These are phyloP conservation scores for Pittosporum tobira DNA, from an alignment of 129 eudicot genomes.

Conservation along the genomic window DNA sequence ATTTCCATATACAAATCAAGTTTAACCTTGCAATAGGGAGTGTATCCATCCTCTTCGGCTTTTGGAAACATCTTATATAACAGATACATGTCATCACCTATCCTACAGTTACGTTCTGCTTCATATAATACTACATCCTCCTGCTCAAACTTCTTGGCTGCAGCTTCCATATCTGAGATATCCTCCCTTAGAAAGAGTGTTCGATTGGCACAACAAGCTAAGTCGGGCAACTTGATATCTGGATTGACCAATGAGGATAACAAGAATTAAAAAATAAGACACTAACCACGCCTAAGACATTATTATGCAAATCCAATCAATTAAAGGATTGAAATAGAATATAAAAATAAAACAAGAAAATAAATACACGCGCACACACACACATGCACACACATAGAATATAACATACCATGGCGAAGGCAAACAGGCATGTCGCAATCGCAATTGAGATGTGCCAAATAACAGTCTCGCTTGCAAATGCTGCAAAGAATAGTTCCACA, in stretches of 20 bases:
- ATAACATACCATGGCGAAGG: constrained; percentile 77
- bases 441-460: constrained; percentile 72
- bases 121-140: constrained; percentile 35
- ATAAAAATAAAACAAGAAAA: background rate
- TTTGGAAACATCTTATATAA: constrained; percentile 39
- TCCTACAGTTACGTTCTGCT: constrained; percentile 31
- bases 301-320: background rate
- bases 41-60: constrained; percentile 50
- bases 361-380: background rate
- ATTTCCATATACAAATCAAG: constrained; percentile 14
- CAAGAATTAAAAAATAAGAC: background rate
- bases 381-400: background rate
- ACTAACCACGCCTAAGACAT: background rate
- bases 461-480: constrained; percentile 83
- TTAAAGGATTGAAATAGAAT: background rate
- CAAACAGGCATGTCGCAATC: constrained; percentile 63
- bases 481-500: constrained; percentile 89
- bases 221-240: constrained; percentile 48
- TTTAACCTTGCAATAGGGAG: constrained; percentile 48
- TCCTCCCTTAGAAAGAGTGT: constrained; percentile 52
- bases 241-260: constrained; percentile 10
- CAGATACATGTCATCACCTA: constrained; percentile 42
- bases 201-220: constrained; percentile 56
- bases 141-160: constrained; percentile 69
- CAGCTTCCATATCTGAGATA: constrained; percentile 61